phyloP scores from a whole-genome alignment of 2,329 filamentous ascomycete genomes.

The Cadophora sp. region DNA sequence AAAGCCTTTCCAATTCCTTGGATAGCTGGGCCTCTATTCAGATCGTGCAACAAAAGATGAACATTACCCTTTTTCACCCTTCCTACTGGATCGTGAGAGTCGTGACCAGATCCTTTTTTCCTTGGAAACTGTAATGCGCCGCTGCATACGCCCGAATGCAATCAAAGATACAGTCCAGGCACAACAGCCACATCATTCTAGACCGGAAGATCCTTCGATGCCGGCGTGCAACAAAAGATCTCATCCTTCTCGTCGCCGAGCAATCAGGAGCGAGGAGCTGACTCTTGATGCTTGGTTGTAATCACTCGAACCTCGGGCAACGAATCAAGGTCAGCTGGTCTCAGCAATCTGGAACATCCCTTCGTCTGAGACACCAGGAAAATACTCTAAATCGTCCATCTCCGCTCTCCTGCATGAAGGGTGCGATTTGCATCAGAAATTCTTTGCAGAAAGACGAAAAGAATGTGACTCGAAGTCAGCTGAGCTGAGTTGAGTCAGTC shows the following conservation, averaged over 20 bases:
- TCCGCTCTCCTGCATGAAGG: conserved; percentile 22
- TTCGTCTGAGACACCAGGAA: conserved; percentile 6
- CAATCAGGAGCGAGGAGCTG: conserved; percentile 6
- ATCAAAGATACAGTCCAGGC: conserved; percentile 11
- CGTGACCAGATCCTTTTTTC: background rate
- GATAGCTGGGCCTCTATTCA: conserved; percentile 1
- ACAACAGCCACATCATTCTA: conserved; percentile 4
- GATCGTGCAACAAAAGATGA: conserved; percentile 12
- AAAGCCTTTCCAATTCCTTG: conserved; percentile 7
- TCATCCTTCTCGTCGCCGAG: background rate
- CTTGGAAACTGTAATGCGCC: conserved; percentile 13
- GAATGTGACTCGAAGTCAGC: conserved; percentile 5
- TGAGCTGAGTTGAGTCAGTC: background rate
- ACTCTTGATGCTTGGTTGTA: background rate
- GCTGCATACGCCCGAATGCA: conserved; percentile 13
- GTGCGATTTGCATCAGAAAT: conserved; percentile 18
- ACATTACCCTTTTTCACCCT: background rate
- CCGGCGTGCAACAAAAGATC: conserved; percentile 18
- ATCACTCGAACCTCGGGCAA: background rate
- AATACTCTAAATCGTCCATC: conserved; percentile 7
- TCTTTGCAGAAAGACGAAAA: background rate
- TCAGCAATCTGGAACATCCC: conserved; percentile 11
- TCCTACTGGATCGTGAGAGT: conserved; percentile 8
- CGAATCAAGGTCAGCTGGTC: conserved; percentile 12
- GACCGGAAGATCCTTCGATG: conserved; percentile 3